These are phyloP conservation scores for Tylopilus felleus DNA, from an alignment of 768 basidiomycete genomes.

Conservation along the genomic window DNA sequence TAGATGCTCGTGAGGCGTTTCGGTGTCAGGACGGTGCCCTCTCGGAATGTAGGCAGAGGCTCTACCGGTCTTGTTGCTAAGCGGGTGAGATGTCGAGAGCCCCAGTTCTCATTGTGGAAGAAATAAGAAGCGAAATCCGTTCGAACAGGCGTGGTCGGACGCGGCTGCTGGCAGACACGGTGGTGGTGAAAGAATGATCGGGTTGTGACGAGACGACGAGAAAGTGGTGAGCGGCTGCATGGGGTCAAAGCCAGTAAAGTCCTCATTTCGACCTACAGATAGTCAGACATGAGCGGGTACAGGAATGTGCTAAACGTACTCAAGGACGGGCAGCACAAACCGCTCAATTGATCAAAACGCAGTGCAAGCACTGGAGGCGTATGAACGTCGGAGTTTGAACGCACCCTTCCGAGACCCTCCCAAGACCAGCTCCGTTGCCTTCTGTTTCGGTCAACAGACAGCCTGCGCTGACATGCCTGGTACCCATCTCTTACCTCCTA, in stretches of 20 bases:
- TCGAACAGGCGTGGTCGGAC: conserved; percentile 17
- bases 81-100: conserved; percentile 14
- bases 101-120: conserved; percentile 60
- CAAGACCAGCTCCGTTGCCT: conserved; percentile 5
- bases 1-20: conserved; percentile 62
- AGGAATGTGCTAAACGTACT: conserved; percentile 1
- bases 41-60: conserved; percentile 31
- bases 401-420: conserved; percentile 8
- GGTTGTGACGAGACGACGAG: conserved; percentile 1
- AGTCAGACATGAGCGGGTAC: background rate
- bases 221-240: conserved; percentile 17
- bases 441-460: background rate
- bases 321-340: background rate
- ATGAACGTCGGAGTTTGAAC: conserved; percentile 31
- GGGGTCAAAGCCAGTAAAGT: conserved; percentile 1
- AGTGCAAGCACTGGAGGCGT: background rate
- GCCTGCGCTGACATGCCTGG: conserved; percentile 45
- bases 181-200: conserved; percentile 10
- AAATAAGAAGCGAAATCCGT: conserved; percentile 52
- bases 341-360: background rate
- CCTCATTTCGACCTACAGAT: conserved; percentile 18
- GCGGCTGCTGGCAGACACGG: background rate
- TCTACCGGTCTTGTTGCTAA: conserved; percentile 11
- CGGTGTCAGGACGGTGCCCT: conserved; percentile 44
- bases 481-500: conserved; percentile 90